These are phyloP conservation scores for Trypanosoma lewisi DNA, from an alignment of 208 protist species.

Conservation along the genomic window DNA sequence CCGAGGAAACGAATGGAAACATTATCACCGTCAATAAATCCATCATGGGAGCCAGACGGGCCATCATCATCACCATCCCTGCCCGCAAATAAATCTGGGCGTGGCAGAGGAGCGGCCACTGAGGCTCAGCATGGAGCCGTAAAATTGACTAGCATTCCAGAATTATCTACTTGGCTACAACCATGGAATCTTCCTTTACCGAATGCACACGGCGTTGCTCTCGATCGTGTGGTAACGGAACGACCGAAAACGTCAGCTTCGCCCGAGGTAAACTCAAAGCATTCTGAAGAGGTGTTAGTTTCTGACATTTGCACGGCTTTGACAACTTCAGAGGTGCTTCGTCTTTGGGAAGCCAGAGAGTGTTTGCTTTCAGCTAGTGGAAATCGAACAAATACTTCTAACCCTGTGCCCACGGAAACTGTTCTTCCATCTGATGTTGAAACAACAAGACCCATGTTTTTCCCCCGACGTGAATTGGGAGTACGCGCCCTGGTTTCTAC, in stretches of 20 bases:
- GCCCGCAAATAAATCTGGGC: neutral
- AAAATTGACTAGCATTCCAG: conserved; percentile 44
- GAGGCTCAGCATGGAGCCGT: conserved; percentile 9
- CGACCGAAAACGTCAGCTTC: conserved; percentile 3
- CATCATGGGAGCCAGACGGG: neutral
- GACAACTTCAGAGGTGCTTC: conserved; percentile 51
- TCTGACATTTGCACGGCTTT: conserved; percentile 63
- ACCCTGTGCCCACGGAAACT: neutral
- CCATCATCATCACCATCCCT: neutral
- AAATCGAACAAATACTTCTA: conserved; percentile 9
- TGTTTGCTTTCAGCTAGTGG: conserved; percentile 17
- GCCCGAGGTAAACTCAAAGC: conserved; percentile 4
- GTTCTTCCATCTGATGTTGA: neutral
- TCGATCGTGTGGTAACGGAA: conserved; percentile 64
- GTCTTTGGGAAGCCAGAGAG: conserved; percentile 49
- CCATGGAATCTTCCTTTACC: conserved; percentile 52
- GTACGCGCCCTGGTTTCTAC: conserved; percentile 29
- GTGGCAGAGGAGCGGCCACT: neutral
- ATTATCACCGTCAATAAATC: conserved; percentile 5
- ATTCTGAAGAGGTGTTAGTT: conserved; percentile 19
- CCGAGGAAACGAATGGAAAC: neutral
- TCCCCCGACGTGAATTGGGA: conserved; percentile 17
- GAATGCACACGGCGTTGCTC: conserved; percentile 33
- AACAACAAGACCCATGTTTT: conserved; percentile 18
- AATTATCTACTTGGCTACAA: conserved; percentile 40